Evolutionary conservation across 2,329 filamentous ascomycete species (phyloP), one percentile per base, ranked within the genome.

Genomic region (Keithomyces neogunnii): DNA sequence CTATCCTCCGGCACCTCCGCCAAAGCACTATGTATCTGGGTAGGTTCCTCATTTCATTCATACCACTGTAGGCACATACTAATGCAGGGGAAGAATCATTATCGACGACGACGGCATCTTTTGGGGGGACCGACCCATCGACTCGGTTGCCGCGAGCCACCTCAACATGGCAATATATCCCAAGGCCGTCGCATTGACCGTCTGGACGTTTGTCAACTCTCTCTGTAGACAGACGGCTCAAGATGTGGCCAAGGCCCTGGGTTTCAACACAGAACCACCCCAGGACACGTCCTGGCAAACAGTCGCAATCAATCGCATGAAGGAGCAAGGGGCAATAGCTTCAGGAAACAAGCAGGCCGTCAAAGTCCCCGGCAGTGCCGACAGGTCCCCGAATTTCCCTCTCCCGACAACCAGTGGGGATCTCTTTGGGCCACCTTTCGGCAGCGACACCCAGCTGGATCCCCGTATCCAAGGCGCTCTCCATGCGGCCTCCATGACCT

Each of bases 21-120:
- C 83, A 4, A 74, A 73, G 50, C 83, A 80, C 51, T 71, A 76
- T 53, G 74, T 80, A 52, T 75, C 75, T 47, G 83, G 82, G 83
- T 86, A 75, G 57, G 58, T 42, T 7, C 29, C n/a, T 7, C 11
- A 0, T n/a, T 2, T 4, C 32, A 3, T 19, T 8, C n/a, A 29
- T 4, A 11, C 30, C 32, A 19, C 28, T 11, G 4, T 31, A 13
- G 11, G 11, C 35, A 40, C 44, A 35, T 62, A 57, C 36, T 28
- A 13, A 54, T n/a, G 1, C 4, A 5, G 6, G 7, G 3, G 3
- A 56, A 81, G 80, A 2, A 64, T 82, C 48, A 69, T 74, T 28
- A 64, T 81, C 42, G 72, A 73, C 13, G 69, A 75, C 5, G 73
- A 79, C 7, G 68, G 68, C 1, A 64, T 82, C 9, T 70, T 69